phyloP scores from a whole-genome alignment of 1,284 basidiomycete genomes.

The Stereum hirsutum region DNA sequence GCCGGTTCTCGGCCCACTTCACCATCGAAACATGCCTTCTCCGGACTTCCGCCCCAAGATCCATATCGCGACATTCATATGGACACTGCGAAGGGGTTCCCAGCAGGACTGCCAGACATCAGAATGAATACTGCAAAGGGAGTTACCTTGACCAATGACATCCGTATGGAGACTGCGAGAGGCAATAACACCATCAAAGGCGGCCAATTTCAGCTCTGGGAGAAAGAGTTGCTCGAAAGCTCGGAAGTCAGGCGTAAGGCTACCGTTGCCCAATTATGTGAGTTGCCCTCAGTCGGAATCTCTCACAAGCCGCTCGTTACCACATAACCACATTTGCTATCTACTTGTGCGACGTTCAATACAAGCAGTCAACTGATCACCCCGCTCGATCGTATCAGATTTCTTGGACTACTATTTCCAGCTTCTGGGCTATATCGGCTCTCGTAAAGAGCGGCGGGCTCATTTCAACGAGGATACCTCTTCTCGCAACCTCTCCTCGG shows the following conservation, averaged over 20 bases:
- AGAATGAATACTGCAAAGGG: conserved; percentile 62
- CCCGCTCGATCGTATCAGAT: conserved; percentile 36
- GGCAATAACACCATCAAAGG: conserved; percentile 44
- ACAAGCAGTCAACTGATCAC: conserved; percentile 4
- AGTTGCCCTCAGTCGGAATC: conserved; percentile 19
- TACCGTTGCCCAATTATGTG: conserved; percentile 92
- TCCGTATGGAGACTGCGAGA: conserved; percentile 61
- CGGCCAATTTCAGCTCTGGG: conserved; percentile 66
- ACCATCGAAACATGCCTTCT: too few relatives aligned
- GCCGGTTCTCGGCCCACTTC: too few relatives aligned
- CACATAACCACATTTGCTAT: not conserved
- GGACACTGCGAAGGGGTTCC: conserved; percentile 57
- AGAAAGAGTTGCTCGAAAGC: conserved; percentile 74
- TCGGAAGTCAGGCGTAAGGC: conserved; percentile 87
- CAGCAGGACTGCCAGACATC: conserved; percentile 40
- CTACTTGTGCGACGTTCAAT: not conserved
- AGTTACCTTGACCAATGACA: conserved; percentile 37
- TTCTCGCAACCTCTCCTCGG: conserved; percentile 49
- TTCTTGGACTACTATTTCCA: conserved; percentile 96
- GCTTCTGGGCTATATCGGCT: conserved; percentile 77
- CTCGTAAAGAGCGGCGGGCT: conserved; percentile 74
- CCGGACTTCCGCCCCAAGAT: too few relatives aligned
- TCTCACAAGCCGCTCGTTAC: not conserved
- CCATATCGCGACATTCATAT: conserved; percentile 59
- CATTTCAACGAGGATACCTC: conserved; percentile 81